Base-by-base conservation (phyloP, 805 yeast species). In the Cyberlindnera americana region DNA sequence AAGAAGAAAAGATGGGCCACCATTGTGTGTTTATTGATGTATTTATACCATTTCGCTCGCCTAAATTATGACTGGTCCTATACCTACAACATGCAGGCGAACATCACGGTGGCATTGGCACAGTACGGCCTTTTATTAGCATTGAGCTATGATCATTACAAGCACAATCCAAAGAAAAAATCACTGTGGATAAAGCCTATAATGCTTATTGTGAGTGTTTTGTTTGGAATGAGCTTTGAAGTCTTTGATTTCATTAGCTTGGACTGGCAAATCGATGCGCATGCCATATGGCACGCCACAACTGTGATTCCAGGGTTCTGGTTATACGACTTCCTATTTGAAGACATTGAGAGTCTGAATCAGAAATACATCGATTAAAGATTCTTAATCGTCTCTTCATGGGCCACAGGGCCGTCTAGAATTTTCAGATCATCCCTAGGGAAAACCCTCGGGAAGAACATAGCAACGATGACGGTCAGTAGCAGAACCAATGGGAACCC, bases 31-130 rank as follows among this genome's bases (percentile, higher is more conserved):
- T 40, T 69, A 0, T 41, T 65, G 0, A 72, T 83, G 21, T 88
- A 85, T 49, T 17, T 67, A 1, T 64, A 67, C 13, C 99, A 91
- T 60, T 67, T 93, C 11, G 56, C 73, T 24, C 71, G 91, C 44
- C 65, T 93, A 24, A 65, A 72, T 32, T 58, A 74, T 10, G 83
- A 82, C 49, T 91, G 96, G 91, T 83, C 88, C 42, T 91, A 91
- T 62, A 81, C 95, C 2, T 93, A 93, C 60, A 91, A 91, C 64
- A 91, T 93, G 98, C 73, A 76, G 48, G 95, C 93, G 19, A 91
- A 93, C 54, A 80, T 93, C 2, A 60, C 73, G 0, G 73, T 88
- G 37, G 99, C 97, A 0, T 41, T 89, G 3, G 46, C 81, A 5
- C 97, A 91, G 53, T 84, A 89, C 58, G 45, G 73, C 3, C 54